Evolutionary conservation across 177 flowering plant species (phyloP).

Genomic region (Vitis hybrid): DNA sequence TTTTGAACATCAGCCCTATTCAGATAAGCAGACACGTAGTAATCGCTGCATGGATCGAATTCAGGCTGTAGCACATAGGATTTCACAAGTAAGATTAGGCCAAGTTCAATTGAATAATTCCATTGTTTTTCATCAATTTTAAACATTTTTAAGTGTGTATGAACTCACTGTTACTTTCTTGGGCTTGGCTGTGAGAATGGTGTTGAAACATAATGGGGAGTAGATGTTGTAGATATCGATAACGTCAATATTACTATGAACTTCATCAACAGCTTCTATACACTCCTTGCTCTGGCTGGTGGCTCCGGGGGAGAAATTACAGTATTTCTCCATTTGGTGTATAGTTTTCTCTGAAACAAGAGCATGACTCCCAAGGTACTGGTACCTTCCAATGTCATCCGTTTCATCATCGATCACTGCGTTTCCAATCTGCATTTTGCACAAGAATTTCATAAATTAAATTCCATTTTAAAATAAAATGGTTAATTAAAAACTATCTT

Average conservation of each 20-base stretch:
- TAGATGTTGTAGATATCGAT: conserved; percentile 74
- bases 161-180: conserved; percentile 31
- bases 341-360: conserved; percentile 40
- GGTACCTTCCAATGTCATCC: conserved; percentile 52
- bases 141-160: background rate
- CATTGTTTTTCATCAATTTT: too few species aligned
- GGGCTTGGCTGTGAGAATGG: conserved; percentile 36
- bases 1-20: conserved; percentile 57
- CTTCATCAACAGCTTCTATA: background rate
- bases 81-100: too few species aligned
- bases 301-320: conserved; percentile 38
- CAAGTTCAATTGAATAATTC: too few species aligned
- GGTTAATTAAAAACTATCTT: too few species aligned
- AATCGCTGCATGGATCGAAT: conserved; percentile 55
- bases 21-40: conserved; percentile 49
- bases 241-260: background rate
- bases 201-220: conserved; percentile 46
- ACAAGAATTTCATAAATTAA: background rate
- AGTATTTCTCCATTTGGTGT: conserved; percentile 23
- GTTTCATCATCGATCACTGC: conserved; percentile 60
- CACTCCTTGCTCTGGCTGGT: conserved; percentile 10
- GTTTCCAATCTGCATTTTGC: conserved; percentile 64
- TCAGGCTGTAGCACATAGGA: background rate
- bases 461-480: too few species aligned
- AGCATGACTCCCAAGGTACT: conserved; percentile 60